Conservation (phyloP, 768 basidiomycete species). For the Lactarius evosmus region DNA sequence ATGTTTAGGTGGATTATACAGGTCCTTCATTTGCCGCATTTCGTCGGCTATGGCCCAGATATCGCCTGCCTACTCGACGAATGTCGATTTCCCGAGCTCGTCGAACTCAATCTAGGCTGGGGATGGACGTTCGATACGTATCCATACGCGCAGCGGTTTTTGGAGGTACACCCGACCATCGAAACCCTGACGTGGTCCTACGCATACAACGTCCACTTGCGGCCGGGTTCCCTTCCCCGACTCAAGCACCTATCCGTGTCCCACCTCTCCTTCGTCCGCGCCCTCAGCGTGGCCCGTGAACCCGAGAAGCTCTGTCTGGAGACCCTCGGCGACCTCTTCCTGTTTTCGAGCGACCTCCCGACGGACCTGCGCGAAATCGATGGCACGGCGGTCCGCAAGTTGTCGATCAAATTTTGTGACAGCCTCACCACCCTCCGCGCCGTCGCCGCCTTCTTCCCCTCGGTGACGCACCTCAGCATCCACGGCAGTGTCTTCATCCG, state of each 20-base stretch:
- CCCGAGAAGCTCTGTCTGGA: slow-evolving; percentile 16
- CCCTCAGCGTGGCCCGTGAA: slow-evolving; percentile 19
- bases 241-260: slow-evolving; percentile 25
- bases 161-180: slow-evolving; percentile 24
- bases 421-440: slow-evolving; percentile 23
- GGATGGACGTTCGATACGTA: slow-evolving; percentile 25
- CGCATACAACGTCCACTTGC: slow-evolving; percentile 15
- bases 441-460: slow-evolving; percentile 22
- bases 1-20: not conserved
- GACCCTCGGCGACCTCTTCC: slow-evolving; percentile 24
- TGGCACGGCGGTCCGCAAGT: slow-evolving; percentile 15
- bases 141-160: slow-evolving; percentile 21
- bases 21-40: slow-evolving; percentile 25
- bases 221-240: slow-evolving; percentile 10
- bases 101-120: slow-evolving; percentile 24
- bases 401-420: slow-evolving; percentile 26
- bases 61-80: slow-evolving; percentile 17
- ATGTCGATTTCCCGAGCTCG: slow-evolving; percentile 19
- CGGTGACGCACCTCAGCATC: slow-evolving; percentile 23
- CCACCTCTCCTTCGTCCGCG: slow-evolving; percentile 23
- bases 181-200: slow-evolving; percentile 23
- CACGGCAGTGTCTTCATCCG: slow-evolving; percentile 22
- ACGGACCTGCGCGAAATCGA: slow-evolving; percentile 19
- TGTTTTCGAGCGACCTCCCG: slow-evolving; percentile 25
- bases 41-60: slow-evolving; percentile 19